A percentile compares a stretch with the other conserved stretches of the same genome.
phyloP scores from a whole-genome alignment of 441 rosid species.

The Euphorbia neoarborescens region DNA sequence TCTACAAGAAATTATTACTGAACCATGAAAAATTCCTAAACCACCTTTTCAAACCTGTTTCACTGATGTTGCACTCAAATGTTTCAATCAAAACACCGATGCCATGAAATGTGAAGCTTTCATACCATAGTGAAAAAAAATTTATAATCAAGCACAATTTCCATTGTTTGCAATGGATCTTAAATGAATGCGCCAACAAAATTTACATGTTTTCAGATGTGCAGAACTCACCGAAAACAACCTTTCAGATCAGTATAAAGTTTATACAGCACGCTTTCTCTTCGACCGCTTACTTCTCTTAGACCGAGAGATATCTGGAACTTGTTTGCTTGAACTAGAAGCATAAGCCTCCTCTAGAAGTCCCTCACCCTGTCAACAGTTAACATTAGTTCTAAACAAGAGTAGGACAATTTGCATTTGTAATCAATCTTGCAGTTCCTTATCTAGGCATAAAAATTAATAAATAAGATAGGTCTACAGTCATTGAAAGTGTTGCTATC shows the following conservation, averaged over 20 bases:
- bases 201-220: slow-evolving; percentile 30
- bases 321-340: slow-evolving; percentile 44
- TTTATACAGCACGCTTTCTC: slow-evolving; percentile 67
- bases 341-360: slow-evolving; percentile 60
- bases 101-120: slow-evolving; percentile 7
- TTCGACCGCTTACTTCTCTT: slow-evolving; percentile 85
- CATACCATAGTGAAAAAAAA: slow-evolving; percentile 5
- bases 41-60: neutral
- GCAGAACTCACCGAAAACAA: slow-evolving; percentile 37
- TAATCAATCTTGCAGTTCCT: neutral
- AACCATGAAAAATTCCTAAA: neutral
- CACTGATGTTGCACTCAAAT: neutral
- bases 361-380: slow-evolving; percentile 45
- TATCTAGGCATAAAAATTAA: neutral
- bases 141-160: slow-evolving; percentile 14
- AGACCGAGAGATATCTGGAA: slow-evolving; percentile 53
- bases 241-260: slow-evolving; percentile 17
- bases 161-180: slow-evolving; percentile 20
- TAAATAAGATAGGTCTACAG: neutral
- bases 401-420: neutral
- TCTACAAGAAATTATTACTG: neutral
- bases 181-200: slow-evolving; percentile 30
- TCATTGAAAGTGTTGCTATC: neutral
- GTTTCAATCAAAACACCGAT: neutral
- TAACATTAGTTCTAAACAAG: slow-evolving; percentile 15